Percentiles rank a stretch among this genome's conserved stretches.
phyloP scores from a whole-genome alignment of 257 asterid genomes.

The Datura wrightii region DNA sequence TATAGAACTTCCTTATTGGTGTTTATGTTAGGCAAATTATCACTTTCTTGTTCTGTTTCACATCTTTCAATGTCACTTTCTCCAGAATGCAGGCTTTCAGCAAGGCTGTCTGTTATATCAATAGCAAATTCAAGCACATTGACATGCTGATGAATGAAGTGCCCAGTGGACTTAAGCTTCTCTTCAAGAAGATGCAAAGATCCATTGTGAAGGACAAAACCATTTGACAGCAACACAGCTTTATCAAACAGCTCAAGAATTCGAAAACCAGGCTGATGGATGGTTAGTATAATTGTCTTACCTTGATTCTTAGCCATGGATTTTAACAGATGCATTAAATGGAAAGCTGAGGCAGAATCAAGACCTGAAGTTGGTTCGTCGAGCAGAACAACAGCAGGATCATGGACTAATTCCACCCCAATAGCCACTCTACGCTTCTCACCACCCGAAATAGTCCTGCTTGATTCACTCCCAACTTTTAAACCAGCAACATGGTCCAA shows the following conservation, averaged over 20 bases:
- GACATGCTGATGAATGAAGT: slow-evolving; percentile 65
- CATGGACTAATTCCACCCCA: slow-evolving; percentile 75
- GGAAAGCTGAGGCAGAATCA: slow-evolving; percentile 78
- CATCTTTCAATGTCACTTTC: slow-evolving; percentile 40
- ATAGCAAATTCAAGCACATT: slow-evolving; percentile 79
- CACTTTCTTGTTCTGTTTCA: slow-evolving; percentile 35
- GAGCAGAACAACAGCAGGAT: slow-evolving; percentile 70
- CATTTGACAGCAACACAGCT: slow-evolving; percentile 61
- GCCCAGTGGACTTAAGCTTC: slow-evolving; percentile 49
- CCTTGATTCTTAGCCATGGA: slow-evolving; percentile 62
- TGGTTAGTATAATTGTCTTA: slow-evolving; percentile 68
- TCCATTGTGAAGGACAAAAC: slow-evolving; percentile 66
- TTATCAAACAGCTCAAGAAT: slow-evolving; percentile 71
- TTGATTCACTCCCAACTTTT: slow-evolving; percentile 62
- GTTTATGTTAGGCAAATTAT: neutral
- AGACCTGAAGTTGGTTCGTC: slow-evolving; percentile 94
- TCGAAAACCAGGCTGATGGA: slow-evolving; percentile 84
- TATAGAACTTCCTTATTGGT: slow-evolving; percentile 35
- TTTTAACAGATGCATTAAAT: slow-evolving; percentile 57
- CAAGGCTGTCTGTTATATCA: slow-evolving; percentile 53
- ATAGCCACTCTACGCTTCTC: slow-evolving; percentile 81
- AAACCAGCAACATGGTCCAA: slow-evolving; percentile 53
- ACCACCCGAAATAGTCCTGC: slow-evolving; percentile 73
- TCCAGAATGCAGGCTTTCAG: slow-evolving; percentile 44
- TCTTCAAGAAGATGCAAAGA: slow-evolving; percentile 61